phyloP scores from a whole-genome alignment of 2,329 filamentous ascomycete genomes.

The Trichothecium roseum region DNA sequence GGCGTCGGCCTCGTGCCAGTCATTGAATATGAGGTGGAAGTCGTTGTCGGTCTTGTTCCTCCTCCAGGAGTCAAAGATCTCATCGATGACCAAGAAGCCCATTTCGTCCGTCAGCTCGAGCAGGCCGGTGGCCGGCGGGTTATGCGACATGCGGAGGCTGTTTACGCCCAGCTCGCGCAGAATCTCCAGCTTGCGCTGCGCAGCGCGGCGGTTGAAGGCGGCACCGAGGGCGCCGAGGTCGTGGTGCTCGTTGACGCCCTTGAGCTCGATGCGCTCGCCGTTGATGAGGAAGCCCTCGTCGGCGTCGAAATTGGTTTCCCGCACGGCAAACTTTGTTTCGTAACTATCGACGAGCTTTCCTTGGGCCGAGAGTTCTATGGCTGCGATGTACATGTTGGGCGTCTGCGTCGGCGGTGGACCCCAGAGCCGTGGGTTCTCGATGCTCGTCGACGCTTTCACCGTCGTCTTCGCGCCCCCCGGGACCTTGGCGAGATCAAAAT shows the following conservation, averaged over 20 bases:
- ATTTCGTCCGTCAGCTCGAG: constrained; percentile 37
- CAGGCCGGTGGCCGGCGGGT: constrained; percentile 39
- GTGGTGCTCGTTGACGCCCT: constrained; percentile 40
- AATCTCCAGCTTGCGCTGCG: constrained; percentile 36
- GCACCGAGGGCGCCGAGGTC: constrained; percentile 38
- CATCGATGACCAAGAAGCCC: constrained; percentile 40
- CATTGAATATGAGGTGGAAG: constrained; percentile 38
- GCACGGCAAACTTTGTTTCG: constrained; percentile 39
- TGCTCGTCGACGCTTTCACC: constrained; percentile 17
- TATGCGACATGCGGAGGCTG: constrained; percentile 40
- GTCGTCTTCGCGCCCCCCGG: constrained; percentile 18
- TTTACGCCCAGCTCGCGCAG: constrained; percentile 39
- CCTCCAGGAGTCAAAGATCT: constrained; percentile 44
- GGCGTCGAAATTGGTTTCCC: constrained; percentile 26
- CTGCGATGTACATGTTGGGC: constrained; percentile 36
- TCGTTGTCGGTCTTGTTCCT: constrained; percentile 34
- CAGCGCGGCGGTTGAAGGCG: constrained; percentile 38
- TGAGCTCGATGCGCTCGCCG: constrained; percentile 28
- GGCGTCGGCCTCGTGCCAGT: constrained; percentile 44
- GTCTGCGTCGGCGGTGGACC: constrained; percentile 32
- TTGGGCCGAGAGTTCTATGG: constrained; percentile 24
- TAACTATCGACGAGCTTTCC: constrained; percentile 28
- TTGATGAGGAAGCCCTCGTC: constrained; percentile 35
- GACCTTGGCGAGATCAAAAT: constrained; percentile 17
- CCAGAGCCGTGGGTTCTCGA: constrained; percentile 32